Evolutionary conservation across 169 alveolate species (phyloP).

Genomic region (Plasmodium billcollinsi): DNA sequence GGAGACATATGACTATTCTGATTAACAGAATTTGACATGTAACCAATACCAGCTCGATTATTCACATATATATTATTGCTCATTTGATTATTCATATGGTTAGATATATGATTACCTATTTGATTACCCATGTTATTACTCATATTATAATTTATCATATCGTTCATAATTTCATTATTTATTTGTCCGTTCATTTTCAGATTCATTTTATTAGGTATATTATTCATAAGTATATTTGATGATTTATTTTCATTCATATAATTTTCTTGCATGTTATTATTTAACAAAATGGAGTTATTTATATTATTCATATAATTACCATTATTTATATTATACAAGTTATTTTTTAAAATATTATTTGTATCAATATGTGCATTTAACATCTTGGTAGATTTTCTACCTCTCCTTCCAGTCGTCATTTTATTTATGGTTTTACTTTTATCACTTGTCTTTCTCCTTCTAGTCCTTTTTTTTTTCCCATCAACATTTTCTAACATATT

Average conservation of each 20-base stretch:
- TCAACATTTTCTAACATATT: conserved; percentile 15
- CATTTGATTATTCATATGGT: background rate
- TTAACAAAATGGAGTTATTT: conserved; percentile 16
- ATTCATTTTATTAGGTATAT: conserved; percentile 9
- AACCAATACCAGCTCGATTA: conserved; percentile 10
- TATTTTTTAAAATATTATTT: conserved; percentile 19
- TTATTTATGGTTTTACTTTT: conserved; percentile 60
- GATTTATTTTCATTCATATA: conserved; percentile 15
- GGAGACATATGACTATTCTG: background rate
- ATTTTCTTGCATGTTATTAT: conserved; percentile 12
- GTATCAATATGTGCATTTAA: conserved; percentile 1
- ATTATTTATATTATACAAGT: conserved; percentile 11
- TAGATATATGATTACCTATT: background rate
- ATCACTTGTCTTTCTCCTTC: conserved; percentile 44
- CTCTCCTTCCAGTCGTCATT: conserved; percentile 8
- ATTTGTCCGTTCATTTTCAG: conserved; percentile 3
- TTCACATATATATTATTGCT: conserved; percentile 1
- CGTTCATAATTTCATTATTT: background rate
- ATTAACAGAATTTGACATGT: conserved; percentile 5
- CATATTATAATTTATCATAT: background rate
- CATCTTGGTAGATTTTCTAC: background rate
- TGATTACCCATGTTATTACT: background rate
- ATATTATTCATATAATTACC: background rate
- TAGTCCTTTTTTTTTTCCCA: conserved; percentile 15
- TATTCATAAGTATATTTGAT: conserved; percentile 1